phyloP scores from a whole-genome alignment of 805 yeast species.

The Candida michaelii region DNA sequence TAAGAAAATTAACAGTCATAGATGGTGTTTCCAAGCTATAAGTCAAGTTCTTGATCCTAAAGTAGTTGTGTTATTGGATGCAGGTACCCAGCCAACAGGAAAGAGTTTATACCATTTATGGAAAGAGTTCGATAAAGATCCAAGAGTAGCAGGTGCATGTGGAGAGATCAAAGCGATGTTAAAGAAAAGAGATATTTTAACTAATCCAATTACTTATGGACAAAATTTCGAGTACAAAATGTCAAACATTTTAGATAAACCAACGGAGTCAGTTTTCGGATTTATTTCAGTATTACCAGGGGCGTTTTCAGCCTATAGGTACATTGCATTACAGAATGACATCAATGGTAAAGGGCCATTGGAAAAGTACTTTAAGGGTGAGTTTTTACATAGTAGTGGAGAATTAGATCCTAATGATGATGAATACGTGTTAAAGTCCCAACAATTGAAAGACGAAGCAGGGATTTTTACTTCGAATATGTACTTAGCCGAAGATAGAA shows the following conservation, averaged over 20 bases:
- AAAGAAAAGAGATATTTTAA: constrained; percentile 44
- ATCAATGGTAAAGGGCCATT: constrained; percentile 55
- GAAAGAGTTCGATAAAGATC: constrained; percentile 61
- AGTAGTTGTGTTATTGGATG: constrained; percentile 57
- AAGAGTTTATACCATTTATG: constrained; percentile 58
- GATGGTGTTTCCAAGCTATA: constrained; percentile 70
- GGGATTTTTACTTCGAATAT: constrained; percentile 65
- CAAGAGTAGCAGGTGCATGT: constrained; percentile 66
- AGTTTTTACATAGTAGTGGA: constrained; percentile 54
- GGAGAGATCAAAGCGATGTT: constrained; percentile 68
- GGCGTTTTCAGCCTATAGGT: constrained; percentile 66
- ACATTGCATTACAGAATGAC: constrained; percentile 56
- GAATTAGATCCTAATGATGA: constrained; percentile 61
- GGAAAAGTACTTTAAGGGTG: constrained; percentile 68
- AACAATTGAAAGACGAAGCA: constrained; percentile 41
- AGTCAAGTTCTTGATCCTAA: constrained; percentile 58
- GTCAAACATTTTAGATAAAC: constrained; percentile 66
- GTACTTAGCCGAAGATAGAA: constrained; percentile 71
- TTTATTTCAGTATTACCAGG: constrained; percentile 67
- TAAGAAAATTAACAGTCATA: constrained; percentile 64
- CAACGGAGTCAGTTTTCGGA: constrained; percentile 64
- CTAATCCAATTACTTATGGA: constrained; percentile 63
- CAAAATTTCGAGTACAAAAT: constrained; percentile 69
- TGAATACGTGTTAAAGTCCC: constrained; percentile 39
- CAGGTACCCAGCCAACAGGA: constrained; percentile 63